Conservation (phyloP, 2,329 filamentous ascomycete genomes). For the Leptographium lundbergii region DNA sequence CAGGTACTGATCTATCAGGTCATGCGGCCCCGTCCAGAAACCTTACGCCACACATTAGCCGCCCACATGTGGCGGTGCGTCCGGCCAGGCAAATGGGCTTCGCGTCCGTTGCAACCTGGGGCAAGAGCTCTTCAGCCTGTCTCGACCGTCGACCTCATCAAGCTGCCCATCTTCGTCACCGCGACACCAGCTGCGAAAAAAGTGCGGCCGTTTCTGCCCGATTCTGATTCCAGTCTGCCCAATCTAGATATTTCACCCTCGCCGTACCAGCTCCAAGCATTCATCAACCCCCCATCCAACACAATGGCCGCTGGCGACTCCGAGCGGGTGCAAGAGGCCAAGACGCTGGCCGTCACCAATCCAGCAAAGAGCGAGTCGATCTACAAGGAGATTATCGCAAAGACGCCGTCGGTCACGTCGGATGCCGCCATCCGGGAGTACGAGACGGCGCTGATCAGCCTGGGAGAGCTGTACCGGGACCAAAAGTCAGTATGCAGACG, state of each 20-base stretch:
- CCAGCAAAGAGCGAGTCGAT: conserved; percentile 73
- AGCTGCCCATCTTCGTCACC: background rate
- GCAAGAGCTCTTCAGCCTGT: background rate
- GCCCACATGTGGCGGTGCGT: conserved; percentile 2
- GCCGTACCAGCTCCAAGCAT: too few species aligned
- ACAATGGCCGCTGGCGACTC: conserved; percentile 46
- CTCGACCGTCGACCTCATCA: background rate
- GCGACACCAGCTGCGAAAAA: background rate
- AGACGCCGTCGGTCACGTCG: conserved; percentile 67
- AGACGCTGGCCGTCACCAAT: conserved; percentile 68
- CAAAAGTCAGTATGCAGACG: conserved; percentile 49
- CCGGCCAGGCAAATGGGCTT: conserved; percentile 2
- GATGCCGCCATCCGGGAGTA: conserved; percentile 86
- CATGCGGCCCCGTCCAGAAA: too few species aligned
- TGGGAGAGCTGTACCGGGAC: conserved; percentile 89
- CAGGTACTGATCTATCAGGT: too few species aligned
- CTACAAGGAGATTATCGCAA: conserved; percentile 82
- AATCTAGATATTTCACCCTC: too few species aligned
- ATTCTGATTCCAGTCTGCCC: background rate
- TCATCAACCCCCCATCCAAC: background rate
- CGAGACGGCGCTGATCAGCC: conserved; percentile 72
- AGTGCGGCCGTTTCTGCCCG: background rate
- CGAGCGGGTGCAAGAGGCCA: conserved; percentile 71
- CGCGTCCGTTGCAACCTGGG: conserved; percentile 8
- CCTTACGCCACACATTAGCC: conserved; percentile 2